These are phyloP conservation scores for Saccharomycopsis sp. DNA, from an alignment of 805 yeast genomes.

Conservation along the genomic window DNA sequence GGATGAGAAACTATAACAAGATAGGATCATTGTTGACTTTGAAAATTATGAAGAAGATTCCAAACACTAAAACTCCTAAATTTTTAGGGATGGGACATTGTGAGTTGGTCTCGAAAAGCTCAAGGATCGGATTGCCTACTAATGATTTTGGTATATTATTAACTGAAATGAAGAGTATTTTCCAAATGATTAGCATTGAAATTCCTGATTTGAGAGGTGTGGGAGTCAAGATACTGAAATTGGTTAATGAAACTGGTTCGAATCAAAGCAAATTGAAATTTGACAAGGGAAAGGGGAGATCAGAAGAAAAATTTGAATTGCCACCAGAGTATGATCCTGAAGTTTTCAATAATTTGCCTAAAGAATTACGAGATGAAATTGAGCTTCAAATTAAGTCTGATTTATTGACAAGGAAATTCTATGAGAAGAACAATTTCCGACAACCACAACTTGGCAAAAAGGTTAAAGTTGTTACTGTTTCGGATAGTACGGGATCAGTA, in stretches of 20 bases:
- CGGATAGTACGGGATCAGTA: constrained; percentile 5
- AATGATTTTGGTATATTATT: constrained; percentile 54
- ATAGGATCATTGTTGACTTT: constrained; percentile 55
- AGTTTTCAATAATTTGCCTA: constrained; percentile 60
- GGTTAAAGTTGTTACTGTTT: background rate
- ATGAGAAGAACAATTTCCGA: constrained; percentile 6
- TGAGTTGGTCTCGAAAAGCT: constrained; percentile 51
- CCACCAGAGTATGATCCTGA: constrained; percentile 49
- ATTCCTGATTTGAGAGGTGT: constrained; percentile 72
- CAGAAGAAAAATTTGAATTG: constrained; percentile 21
- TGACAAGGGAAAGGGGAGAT: background rate
- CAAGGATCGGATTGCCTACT: constrained; percentile 55
- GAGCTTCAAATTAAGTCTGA: constrained; percentile 37
- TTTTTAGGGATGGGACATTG: constrained; percentile 81
- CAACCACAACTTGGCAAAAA: background rate
- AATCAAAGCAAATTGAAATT: constrained; percentile 11
- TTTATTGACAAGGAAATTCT: constrained; percentile 3
- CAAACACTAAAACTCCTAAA: constrained; percentile 72
- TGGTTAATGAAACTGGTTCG: constrained; percentile 31
- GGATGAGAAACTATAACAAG: constrained; percentile 42
- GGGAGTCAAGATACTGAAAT: constrained; percentile 58
- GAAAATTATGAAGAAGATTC: constrained; percentile 54
- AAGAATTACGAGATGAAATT: constrained; percentile 57
- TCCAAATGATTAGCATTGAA: constrained; percentile 50
- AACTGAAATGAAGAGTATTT: constrained; percentile 50